Base-by-base conservation (phyloP, 192 early-diverging fungal genomes). In the Coemansia sp. region DNA sequence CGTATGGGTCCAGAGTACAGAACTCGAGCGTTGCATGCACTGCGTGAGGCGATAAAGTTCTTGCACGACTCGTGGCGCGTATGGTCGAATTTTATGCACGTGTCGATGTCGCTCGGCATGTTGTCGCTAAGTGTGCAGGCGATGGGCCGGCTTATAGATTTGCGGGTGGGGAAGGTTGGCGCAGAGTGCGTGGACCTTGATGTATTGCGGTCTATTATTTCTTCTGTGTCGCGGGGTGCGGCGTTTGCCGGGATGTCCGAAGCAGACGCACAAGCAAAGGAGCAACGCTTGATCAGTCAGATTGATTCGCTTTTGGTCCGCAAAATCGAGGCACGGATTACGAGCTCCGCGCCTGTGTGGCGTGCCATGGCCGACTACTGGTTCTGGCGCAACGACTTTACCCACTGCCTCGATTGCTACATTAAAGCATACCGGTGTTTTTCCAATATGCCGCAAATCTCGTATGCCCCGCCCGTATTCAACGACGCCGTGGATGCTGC, bases 61-160 rank as follows among this genome's bases (percentile, higher is more conserved):
- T 89, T 91, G 59, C 87, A 81, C 65, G 93, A 96, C 23, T 90
- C 84, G 61, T 92, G 90, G 86, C 90, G 90, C 67, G 92, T 99
- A 60, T 98, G 95, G 96, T 86, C 91, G 41, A 99, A 99, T 76
- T 91, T 91, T 55, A 69, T 98, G 85, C 90, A 86, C 60, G 83
- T 86, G 6, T 84, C 90, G 15, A 55, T 92, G 48, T 91, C 93
- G 65, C 58, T 97, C 23, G 88, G 88, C 19, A 86, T 94, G 66
- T 88, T 94, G 61, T 65, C 85, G 39, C 89, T 93, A 71, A 89
- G 94, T 7, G 92, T 98, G 35, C 87, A 87, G 19, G 89, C 95
- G 4, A 88, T 97, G 29, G 88, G 87, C 22, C 87, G 93, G 67
- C 90, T 98, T 5, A 84, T 97, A 2, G 91, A 92, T 37, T 68